Conservation (phyloP, 208 protist species). For the Angomonas ambiguus region DNA sequence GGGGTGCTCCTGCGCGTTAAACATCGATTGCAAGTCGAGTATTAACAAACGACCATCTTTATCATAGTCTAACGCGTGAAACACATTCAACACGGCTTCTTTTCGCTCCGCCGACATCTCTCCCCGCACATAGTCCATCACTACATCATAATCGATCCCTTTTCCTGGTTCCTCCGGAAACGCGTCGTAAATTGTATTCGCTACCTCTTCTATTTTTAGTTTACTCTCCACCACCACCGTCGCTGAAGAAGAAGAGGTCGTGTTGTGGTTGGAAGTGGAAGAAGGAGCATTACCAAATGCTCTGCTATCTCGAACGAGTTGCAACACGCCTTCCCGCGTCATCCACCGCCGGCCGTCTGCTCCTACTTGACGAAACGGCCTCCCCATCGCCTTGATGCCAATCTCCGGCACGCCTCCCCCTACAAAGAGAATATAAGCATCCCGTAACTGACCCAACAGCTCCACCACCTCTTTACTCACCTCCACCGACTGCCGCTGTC, state of each 20-base stretch:
- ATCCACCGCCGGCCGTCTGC: constrained; percentile 83
- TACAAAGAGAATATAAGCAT: constrained; percentile 70
- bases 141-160: constrained; percentile 77
- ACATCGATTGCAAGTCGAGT: constrained; percentile 69
- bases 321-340: constrained; percentile 51
- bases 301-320: constrained; percentile 68
- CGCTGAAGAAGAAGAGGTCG: constrained; percentile 19
- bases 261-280: not conserved
- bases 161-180: constrained; percentile 61
- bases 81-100: constrained; percentile 68
- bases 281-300: constrained; percentile 34
- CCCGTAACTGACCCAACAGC: constrained; percentile 50
- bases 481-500: constrained; percentile 31
- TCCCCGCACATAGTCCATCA: constrained; percentile 82
- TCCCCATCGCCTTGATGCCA: constrained; percentile 88
- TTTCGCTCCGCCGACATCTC: constrained; percentile 83
- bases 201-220: constrained; percentile 30
- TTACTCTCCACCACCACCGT: constrained; percentile 35
- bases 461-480: not conserved
- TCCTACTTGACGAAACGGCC: constrained; percentile 65
- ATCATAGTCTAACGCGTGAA: constrained; percentile 82
- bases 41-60: constrained; percentile 69
- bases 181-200: constrained; percentile 44
- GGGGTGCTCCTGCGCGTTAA: constrained; percentile 83
- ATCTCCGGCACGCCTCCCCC: constrained; percentile 86